These are phyloP conservation scores for Hibiscus mutabilis DNA, from an alignment of 345 rosid species.

Conservation along the genomic window DNA sequence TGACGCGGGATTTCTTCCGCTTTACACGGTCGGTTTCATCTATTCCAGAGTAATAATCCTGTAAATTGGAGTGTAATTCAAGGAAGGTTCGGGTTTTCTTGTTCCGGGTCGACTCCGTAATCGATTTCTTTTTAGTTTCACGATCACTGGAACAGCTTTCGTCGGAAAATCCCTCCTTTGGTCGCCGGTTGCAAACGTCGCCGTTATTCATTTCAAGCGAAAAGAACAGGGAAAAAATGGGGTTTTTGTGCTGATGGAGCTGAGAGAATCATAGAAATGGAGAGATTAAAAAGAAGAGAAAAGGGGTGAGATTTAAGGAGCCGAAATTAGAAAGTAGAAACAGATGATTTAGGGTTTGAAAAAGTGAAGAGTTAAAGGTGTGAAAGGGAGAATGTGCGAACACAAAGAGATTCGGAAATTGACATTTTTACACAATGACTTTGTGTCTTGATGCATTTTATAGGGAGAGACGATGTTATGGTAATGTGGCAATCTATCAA, in stretches of 20 bases:
- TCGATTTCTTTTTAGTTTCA: conserved; percentile 23
- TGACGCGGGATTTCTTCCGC: conserved; percentile 44
- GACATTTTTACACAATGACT: not conserved
- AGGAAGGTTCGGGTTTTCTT: conserved; percentile 28
- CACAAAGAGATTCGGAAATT: conserved; percentile 10
- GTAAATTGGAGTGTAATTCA: conserved; percentile 27
- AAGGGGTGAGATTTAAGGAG: not conserved
- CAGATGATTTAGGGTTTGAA: not conserved
- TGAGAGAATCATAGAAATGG: not conserved
- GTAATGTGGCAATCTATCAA: not conserved
- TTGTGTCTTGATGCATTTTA: not conserved
- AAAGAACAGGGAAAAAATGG: not conserved
- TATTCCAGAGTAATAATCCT: conserved; percentile 29
- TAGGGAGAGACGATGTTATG: not conserved
- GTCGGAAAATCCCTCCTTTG: not conserved
- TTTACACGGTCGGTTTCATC: conserved; percentile 34
- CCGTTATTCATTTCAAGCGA: not conserved
- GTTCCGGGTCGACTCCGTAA: conserved; percentile 36
- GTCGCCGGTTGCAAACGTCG: not conserved
- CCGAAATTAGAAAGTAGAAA: not conserved
- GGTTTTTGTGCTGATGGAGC: not conserved
- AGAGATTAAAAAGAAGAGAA: not conserved
- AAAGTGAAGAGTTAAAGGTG: conserved; percentile 3
- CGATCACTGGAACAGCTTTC: not conserved
- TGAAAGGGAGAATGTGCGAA: conserved; percentile 10